Percentiles rank a stretch among this genome's conserved stretches.
Conservation (phyloP, 1,284 basidiomycete genomes). For the Tilletiopsis washingtonensis region DNA sequence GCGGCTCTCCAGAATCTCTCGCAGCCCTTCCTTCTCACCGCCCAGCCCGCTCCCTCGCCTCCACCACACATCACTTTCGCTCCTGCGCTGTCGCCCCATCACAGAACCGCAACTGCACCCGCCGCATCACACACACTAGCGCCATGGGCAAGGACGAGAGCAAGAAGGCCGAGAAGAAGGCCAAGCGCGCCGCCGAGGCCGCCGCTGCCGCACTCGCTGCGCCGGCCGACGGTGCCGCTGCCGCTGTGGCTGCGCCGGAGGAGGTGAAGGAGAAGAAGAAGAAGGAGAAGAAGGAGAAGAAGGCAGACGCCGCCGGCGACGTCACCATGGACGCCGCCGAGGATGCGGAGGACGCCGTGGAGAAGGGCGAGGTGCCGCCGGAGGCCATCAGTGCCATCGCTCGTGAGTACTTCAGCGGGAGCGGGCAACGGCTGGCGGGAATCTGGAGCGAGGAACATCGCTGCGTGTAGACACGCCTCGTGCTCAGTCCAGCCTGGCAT, state of each 20-base stretch:
- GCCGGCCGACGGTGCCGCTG: slow-evolving; percentile 9
- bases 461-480: no score
- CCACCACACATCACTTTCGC: no score
- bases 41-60: no score
- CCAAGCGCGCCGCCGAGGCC: slow-evolving; percentile 26
- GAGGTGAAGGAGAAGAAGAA: slow-evolving; percentile 27
- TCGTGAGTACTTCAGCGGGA: no score
- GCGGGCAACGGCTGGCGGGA: no score
- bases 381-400: slow-evolving; percentile 34
- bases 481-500: no score
- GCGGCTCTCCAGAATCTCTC: no score
- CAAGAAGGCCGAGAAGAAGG: slow-evolving; percentile 38
- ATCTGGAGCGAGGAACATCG: no score
- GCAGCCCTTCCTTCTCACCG: no score
- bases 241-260: slow-evolving; percentile 11
- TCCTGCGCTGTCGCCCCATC: no score
- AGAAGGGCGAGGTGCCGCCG: slow-evolving; percentile 6
- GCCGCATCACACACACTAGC: no score
- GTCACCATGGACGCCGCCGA: slow-evolving; percentile 11
- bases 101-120: no score
- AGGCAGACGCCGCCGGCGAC: slow-evolving; percentile 14
- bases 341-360: slow-evolving; percentile 19
- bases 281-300: slow-evolving; percentile 34
- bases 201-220: slow-evolving; percentile 8
- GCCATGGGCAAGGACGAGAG: slow-evolving; percentile 36